Evolutionary conservation across 257 asterid species (phyloP), one percentile per base, ranked within the genome.

Genomic region (Nicotiana undulata): DNA sequence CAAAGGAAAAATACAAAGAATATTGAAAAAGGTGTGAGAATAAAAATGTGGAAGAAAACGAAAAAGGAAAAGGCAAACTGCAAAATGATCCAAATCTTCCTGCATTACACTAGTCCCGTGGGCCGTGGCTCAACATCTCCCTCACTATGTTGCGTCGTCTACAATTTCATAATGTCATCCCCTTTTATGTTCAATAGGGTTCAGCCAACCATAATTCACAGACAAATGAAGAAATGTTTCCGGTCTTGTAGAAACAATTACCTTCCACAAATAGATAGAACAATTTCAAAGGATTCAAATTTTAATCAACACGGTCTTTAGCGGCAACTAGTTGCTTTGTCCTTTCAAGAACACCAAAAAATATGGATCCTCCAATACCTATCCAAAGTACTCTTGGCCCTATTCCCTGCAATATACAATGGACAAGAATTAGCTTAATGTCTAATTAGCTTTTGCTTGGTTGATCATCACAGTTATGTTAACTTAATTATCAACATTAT

Each of bases 321-420:
- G 81, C 84, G 53, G 89, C 81, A n/a, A 91, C 89, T 56, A 88
- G 32, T 37, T 77, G 86, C 78, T 91, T 91, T 10, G 92, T 82
- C 82, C 84, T 90, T 87, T 91, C 93, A 75, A 91, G 92, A 37
- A 90, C 90, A 49, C 91, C 87, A 49, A 91, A 91, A 81, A 91
- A 91, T 81, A 91, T 91, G 20, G 90, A 90, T 80, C 93, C 93
- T 31, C 96, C 93, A 1, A 91, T 82, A 20, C 96, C 96, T 80
- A 91, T 88, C 96, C 96, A 91, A 79, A 90, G 82, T 72, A 91
- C 90, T 83, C 93, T 83, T 10, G 92, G 88, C 3, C 96, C 96
- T 29, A 91, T 67, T 2, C 96, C 96, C 96, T 90, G 90, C 83
- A 85, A 79, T 63, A 58, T 58, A 28, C 51, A 66, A 16, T 28